Conservation (phyloP, 345 rosid genomes). For the Dipteronia dyeriana region DNA sequence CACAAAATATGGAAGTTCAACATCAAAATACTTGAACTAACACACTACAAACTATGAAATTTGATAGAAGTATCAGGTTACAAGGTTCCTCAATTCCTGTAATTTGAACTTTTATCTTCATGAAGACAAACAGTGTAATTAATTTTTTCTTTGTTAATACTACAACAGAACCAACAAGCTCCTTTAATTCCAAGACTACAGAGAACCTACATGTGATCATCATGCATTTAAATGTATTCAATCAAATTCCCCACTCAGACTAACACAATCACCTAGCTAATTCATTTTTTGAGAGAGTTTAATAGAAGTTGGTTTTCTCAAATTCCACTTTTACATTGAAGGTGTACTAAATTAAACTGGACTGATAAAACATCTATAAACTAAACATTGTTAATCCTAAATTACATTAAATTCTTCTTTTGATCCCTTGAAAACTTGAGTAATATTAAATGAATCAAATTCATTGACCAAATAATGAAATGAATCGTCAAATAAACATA, state of each 20-base stretch:
- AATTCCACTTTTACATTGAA: too few relatives aligned
- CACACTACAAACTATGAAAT: neutral
- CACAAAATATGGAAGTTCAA: neutral
- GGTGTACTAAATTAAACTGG: neutral
- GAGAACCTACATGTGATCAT: neutral
- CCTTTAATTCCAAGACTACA: neutral
- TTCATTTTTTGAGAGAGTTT: neutral
- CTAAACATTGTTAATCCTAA: neutral
- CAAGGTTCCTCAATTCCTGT: neutral
- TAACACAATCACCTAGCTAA: neutral
- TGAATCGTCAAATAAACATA: neutral
- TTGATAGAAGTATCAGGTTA: neutral
- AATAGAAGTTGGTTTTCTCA: neutral
- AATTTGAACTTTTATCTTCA: neutral
- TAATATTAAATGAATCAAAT: neutral
- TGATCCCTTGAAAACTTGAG: neutral
- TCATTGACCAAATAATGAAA: slow-evolving; percentile 6
- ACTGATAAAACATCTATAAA: neutral
- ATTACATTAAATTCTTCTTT: neutral
- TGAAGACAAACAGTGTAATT: neutral
- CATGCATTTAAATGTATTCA: neutral
- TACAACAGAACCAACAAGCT: neutral
- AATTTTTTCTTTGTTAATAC: too few relatives aligned
- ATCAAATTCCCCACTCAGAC: neutral
- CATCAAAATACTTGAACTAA: neutral